phyloP scores from a whole-genome alignment of 2,329 filamentous ascomycete genomes.

The Cytospora leucostoma region DNA sequence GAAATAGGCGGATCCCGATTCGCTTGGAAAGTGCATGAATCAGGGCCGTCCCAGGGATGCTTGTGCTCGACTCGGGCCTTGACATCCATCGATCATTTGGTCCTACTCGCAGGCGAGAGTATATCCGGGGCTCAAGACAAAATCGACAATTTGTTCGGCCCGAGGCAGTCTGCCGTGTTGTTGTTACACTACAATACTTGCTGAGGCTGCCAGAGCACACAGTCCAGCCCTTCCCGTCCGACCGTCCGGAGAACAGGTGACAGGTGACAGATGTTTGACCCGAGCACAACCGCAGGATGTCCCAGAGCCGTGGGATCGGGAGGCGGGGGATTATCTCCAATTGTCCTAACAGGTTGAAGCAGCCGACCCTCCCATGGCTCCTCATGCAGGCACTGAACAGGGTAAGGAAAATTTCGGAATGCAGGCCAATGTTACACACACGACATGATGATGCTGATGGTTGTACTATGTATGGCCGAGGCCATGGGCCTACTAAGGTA shows the following conservation, averaged over 20 bases:
- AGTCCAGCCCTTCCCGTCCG: neutral
- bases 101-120: neutral
- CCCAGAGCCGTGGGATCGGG: neutral
- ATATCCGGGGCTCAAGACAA: too few species aligned
- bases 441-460: neutral
- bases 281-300: neutral
- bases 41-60: too few species aligned
- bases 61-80: too few species aligned
- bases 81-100: too few species aligned
- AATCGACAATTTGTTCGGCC: neutral
- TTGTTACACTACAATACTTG: too few species aligned
- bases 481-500: too few species aligned
- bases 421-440: neutral
- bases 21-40: too few species aligned
- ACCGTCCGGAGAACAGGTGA: neutral
- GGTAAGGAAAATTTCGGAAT: neutral
- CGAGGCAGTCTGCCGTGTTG: neutral
- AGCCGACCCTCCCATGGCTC: neutral
- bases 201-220: neutral
- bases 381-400: neutral
- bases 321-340: neutral
- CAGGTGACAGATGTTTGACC: slow-evolving; percentile 1
- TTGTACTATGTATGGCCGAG: too few species aligned
- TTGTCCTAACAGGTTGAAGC: neutral
- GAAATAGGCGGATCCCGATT: too few species aligned